Conservation (phyloP, 2,329 filamentous ascomycete genomes). For the Pyrenophora teres region DNA sequence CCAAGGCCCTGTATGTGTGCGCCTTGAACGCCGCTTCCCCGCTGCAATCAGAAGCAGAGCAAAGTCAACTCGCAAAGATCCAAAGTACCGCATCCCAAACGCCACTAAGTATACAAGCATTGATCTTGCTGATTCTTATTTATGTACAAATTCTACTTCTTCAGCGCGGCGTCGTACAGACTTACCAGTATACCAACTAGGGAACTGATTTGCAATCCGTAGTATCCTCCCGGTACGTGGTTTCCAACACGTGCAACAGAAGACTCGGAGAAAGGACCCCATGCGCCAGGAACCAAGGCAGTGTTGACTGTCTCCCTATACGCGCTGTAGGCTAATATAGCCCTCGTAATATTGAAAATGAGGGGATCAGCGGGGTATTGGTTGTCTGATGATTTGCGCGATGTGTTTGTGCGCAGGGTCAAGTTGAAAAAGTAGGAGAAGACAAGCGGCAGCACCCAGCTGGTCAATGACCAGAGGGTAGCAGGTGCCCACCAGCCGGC, state of each 20-base stretch:
- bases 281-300: slow-evolving; percentile 56
- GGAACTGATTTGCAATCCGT: slow-evolving; percentile 70
- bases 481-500: slow-evolving; percentile 83
- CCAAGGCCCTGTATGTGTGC: no score
- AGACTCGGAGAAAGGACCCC: slow-evolving; percentile 63
- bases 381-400: slow-evolving; percentile 47
- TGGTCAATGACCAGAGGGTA: slow-evolving; percentile 75
- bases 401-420: slow-evolving; percentile 61
- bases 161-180: slow-evolving; percentile 77
- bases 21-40: no score
- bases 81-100: slow-evolving; percentile 6
- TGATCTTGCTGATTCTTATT: not conserved
- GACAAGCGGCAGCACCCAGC: slow-evolving; percentile 69
- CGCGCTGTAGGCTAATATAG: slow-evolving; percentile 77
- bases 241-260: slow-evolving; percentile 67
- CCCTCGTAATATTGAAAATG: slow-evolving; percentile 88
- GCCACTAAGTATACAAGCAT: slow-evolving; percentile 2
- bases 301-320: slow-evolving; percentile 57
- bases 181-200: slow-evolving; percentile 70
- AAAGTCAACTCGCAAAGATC: not conserved
- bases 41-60: no score
- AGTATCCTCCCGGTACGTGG: slow-evolving; percentile 72
- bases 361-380: slow-evolving; percentile 78
- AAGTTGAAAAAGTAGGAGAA: slow-evolving; percentile 92
- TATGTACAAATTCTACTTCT: slow-evolving; percentile 50